Conservation (phyloP, 148 eudicot genomes). For the Vaccinium vitisidaea region DNA sequence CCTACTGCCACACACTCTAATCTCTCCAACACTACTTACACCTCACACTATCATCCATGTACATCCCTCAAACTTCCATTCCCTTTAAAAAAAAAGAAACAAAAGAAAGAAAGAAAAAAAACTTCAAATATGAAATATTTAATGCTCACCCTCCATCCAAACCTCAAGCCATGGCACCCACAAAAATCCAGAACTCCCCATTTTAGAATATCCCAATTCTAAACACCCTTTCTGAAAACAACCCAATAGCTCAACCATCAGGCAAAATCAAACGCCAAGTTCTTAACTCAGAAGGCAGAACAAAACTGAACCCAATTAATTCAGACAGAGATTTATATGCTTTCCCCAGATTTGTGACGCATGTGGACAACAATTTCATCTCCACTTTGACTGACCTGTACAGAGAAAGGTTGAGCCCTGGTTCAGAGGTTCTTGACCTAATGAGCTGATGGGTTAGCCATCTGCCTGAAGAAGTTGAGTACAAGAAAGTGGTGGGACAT, state of each 20-base stretch:
- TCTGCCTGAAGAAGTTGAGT: slow-evolving; percentile 47
- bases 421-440: slow-evolving; percentile 53
- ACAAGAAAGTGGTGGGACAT: slow-evolving; percentile 62
- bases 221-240: slow-evolving; percentile 25
- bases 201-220: not conserved
- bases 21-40: not conserved
- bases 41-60: not conserved
- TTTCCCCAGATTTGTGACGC: slow-evolving; percentile 61
- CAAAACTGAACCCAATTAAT: slow-evolving; percentile 43
- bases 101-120: not conserved
- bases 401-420: slow-evolving; percentile 44
- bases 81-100: not conserved
- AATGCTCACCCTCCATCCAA: slow-evolving; percentile 24
- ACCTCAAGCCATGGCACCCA: slow-evolving; percentile 29
- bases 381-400: slow-evolving; percentile 45
- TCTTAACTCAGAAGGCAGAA: slow-evolving; percentile 47
- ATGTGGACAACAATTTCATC: slow-evolving; percentile 58
- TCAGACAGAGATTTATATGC: slow-evolving; percentile 62
- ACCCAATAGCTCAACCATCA: slow-evolving; percentile 14
- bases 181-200: not conserved
- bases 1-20: not conserved
- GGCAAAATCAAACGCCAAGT: slow-evolving; percentile 55
- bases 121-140: not conserved
- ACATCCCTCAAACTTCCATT: not conserved
- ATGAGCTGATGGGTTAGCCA: slow-evolving; percentile 87